These are phyloP conservation scores for Dalbergia oliveri DNA, from an alignment of 306 rosid genomes.

Conservation along the genomic window DNA sequence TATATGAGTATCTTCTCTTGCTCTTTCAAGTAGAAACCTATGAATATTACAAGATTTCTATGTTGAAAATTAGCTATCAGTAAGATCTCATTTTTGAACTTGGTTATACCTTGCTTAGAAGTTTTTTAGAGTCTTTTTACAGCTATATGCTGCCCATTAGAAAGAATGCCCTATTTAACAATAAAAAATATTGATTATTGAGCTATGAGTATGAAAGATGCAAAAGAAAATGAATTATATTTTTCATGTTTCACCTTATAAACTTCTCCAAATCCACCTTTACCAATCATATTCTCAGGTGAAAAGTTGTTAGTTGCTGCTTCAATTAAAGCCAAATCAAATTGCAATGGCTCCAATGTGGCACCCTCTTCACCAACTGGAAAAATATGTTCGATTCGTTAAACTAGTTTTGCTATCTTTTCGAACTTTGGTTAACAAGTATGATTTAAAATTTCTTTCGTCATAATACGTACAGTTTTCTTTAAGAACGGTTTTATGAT, in stretches of 20 bases:
- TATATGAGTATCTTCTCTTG: constrained; percentile 19
- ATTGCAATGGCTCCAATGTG: constrained; percentile 9
- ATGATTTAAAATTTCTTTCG: not conserved
- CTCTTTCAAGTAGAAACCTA: constrained; percentile 16
- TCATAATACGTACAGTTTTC: not conserved
- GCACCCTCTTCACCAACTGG: constrained; percentile 35
- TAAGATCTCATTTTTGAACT: not conserved
- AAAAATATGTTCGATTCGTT: not conserved
- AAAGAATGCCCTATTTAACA: not conserved
- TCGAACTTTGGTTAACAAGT: not conserved
- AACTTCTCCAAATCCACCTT: constrained; percentile 39
- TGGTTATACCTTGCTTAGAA: not conserved
- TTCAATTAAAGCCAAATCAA: not conserved
- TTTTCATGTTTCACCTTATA: not conserved
- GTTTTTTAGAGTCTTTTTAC: not conserved
- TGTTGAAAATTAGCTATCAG: constrained; percentile 7
- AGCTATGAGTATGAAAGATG: not conserved
- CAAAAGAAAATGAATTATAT: not conserved
- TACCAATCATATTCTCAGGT: not conserved
- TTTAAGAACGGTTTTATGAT: not conserved
- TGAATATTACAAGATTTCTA: not conserved
- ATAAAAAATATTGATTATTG: not conserved
- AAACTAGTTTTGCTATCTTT: not conserved
- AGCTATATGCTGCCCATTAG: not conserved
- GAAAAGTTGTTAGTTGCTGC: constrained; percentile 18